Percentiles rank a stretch among this genome's conserved stretches.
Conservation (phyloP, 371 early-diverging fungal genomes). For the Mucor irregularis region DNA sequence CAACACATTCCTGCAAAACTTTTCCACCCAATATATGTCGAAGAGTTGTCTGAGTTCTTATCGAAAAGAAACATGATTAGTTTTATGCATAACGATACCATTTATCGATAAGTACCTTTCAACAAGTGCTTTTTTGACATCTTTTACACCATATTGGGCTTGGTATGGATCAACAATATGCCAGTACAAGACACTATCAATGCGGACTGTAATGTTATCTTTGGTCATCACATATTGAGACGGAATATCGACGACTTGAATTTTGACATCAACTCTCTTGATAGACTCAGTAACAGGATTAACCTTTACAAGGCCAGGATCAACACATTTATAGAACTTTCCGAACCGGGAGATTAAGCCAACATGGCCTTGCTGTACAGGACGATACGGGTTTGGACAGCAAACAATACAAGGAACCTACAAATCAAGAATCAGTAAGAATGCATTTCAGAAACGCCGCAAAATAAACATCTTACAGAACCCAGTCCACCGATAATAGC, state of each 20-base stretch:
- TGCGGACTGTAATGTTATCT: slow-evolving; percentile 79
- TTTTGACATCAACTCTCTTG: slow-evolving; percentile 65
- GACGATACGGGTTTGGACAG: slow-evolving; percentile 80
- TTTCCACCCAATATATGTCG: slow-evolving; percentile 66
- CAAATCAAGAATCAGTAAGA: neutral
- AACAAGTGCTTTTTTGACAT: slow-evolving; percentile 74
- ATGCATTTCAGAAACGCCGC: no score
- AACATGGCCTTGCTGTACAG: slow-evolving; percentile 68
- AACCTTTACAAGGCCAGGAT: slow-evolving; percentile 81
- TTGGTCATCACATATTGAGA: slow-evolving; percentile 83
- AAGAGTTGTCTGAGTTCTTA: slow-evolving; percentile 67
- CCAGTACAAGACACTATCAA: slow-evolving; percentile 90
- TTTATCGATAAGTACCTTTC: slow-evolving; percentile 53
- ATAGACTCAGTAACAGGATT: slow-evolving; percentile 78
- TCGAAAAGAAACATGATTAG: neutral
- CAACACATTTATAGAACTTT: slow-evolving; percentile 81
- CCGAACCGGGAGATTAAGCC: slow-evolving; percentile 83
- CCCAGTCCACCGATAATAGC: slow-evolving; percentile 46
- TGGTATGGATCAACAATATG: slow-evolving; percentile 79
- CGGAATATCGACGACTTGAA: slow-evolving; percentile 76
- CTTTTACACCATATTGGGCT: slow-evolving; percentile 72
- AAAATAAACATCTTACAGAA: slow-evolving; percentile 1
- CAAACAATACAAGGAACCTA: slow-evolving; percentile 53
- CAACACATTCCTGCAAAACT: slow-evolving; percentile 72
- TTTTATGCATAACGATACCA: neutral